Conservation (phyloP, 1,284 basidiomycete genomes). For the Heterobasidion parviporum region DNA sequence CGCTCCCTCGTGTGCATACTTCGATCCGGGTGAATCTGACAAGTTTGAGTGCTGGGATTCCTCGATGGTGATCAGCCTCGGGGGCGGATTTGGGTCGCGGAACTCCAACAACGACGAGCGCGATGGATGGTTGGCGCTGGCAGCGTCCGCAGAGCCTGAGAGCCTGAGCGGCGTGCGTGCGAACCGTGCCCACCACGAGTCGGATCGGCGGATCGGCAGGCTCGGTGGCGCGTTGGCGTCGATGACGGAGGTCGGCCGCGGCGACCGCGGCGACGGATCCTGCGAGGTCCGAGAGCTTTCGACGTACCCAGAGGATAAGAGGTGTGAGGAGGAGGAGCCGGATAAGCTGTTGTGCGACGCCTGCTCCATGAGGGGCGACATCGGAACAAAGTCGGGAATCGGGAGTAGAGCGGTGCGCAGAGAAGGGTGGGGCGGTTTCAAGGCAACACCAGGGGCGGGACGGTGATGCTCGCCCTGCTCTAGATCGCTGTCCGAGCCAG, state of each 20-base stretch:
- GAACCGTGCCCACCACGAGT: conserved; percentile 41
- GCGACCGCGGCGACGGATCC: conserved; percentile 16
- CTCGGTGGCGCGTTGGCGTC: conserved; percentile 26
- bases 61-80: conserved; percentile 48
- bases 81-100: conserved; percentile 66
- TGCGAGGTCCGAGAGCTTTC: conserved; percentile 16
- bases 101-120: conserved; percentile 30
- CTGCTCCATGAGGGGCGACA: conserved; percentile 13
- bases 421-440: background rate
- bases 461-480: background rate
- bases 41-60: conserved; percentile 34
- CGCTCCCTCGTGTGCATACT: background rate
- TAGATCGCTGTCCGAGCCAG: conserved; percentile 14
- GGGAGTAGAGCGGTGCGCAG: conserved; percentile 8
- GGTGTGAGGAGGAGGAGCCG: conserved; percentile 20
- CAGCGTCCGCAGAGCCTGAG: background rate
- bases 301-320: background rate
- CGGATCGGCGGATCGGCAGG: conserved; percentile 27
- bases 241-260: conserved; percentile 29
- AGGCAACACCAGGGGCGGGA: background rate
- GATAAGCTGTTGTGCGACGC: conserved; percentile 13
- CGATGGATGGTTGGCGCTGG: conserved; percentile 20
- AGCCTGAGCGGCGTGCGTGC: conserved; percentile 30
- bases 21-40: conserved; percentile 13
- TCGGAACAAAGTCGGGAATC: conserved; percentile 10